These are phyloP conservation scores for Fusarium protoensiforme DNA, from an alignment of 2,329 filamentous ascomycete species.

Conservation along the genomic window DNA sequence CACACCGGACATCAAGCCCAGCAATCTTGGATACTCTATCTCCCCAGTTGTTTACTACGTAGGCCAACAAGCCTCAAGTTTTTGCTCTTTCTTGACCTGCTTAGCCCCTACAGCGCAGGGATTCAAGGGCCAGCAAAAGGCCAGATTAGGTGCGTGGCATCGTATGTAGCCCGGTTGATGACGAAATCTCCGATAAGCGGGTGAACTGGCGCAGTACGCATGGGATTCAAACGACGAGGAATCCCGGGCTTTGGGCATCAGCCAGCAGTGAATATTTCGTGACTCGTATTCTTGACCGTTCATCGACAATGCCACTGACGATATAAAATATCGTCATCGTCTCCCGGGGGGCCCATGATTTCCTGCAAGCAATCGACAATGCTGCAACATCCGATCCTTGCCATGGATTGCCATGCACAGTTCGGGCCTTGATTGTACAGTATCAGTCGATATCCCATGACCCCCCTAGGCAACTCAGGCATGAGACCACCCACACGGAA, in stretches of 20 bases:
- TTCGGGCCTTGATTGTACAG: neutral
- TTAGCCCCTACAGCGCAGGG: neutral
- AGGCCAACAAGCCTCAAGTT: neutral
- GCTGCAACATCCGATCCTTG: neutral
- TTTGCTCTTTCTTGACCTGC: neutral
- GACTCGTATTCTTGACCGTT: neutral
- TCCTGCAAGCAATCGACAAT: neutral
- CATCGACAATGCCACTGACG: neutral
- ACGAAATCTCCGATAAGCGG: conserved; percentile 45
- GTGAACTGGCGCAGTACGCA: conserved; percentile 9
- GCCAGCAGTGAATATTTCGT: neutral
- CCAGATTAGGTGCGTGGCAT: conserved; percentile 9
- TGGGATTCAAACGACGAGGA: neutral
- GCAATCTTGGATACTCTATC: neutral
- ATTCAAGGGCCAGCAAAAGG: conserved; percentile 11
- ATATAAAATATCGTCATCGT: neutral
- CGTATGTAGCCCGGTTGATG: conserved; percentile 27
- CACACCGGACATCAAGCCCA: neutral
- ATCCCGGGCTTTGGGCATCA: neutral
- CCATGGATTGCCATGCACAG: neutral
- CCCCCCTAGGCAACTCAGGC: neutral
- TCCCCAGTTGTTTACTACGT: neutral
- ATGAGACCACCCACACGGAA: conserved; percentile 12
- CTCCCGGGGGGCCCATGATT: neutral
- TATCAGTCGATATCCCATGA: conserved; percentile 4